These are phyloP conservation scores for Zizania palustris DNA, from an alignment of 202 grass and related monocot species.

Conservation along the genomic window DNA sequence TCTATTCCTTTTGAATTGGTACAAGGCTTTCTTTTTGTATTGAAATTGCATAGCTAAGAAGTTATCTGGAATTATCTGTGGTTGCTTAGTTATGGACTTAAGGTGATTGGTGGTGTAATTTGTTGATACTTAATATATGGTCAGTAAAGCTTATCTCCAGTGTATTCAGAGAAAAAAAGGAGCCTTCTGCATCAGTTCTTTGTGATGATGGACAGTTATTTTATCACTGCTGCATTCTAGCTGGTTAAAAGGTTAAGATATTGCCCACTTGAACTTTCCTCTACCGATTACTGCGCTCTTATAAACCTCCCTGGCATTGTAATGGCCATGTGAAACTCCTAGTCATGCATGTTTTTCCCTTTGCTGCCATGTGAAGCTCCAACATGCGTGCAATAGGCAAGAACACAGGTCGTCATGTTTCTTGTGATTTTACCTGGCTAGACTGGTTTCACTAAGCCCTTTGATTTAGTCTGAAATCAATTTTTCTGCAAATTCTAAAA, in stretches of 20 bases:
- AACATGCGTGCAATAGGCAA: too few species aligned
- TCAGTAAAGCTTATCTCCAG: conserved; percentile 20
- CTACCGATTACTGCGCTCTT: conserved; percentile 14
- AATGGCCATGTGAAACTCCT: conserved; percentile 1
- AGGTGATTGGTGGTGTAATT: neutral
- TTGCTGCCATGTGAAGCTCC: conserved; percentile 3
- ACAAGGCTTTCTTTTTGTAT: conserved; percentile 31
- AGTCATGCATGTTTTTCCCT: conserved; percentile 3
- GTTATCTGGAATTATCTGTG: conserved; percentile 9
- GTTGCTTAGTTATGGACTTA: neutral
- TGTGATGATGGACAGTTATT: conserved; percentile 4
- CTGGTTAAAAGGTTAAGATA: conserved; percentile 32
- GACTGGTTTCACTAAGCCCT: too few species aligned
- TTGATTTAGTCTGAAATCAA: too few species aligned
- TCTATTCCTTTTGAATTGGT: conserved; percentile 6
- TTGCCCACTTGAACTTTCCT: conserved; percentile 8
- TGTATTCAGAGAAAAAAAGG: conserved; percentile 1
- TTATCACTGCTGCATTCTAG: conserved; percentile 10
- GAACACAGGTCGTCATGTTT: too few species aligned
- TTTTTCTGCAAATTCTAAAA: too few species aligned
- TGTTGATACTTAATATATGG: neutral
- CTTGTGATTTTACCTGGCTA: too few species aligned
- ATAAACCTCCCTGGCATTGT: conserved; percentile 15
- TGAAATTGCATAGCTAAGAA: neutral
- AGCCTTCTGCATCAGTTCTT: neutral